Conservation (phyloP, 23 red algal genomes). For the Gracilaria vermiculophylla region DNA sequence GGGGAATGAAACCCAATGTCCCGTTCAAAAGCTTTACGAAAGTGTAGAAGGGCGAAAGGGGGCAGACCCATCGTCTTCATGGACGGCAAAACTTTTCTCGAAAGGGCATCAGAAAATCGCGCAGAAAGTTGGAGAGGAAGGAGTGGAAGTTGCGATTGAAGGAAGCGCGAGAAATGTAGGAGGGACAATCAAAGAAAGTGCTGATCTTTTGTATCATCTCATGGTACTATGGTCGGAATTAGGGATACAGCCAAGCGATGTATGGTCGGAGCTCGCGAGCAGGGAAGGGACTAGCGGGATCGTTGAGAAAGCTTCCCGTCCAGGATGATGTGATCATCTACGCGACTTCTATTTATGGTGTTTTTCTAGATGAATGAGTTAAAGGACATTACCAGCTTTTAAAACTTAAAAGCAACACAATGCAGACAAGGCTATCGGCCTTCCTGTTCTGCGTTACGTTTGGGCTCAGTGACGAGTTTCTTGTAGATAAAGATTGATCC, state of each 20-base stretch:
- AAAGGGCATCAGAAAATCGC: slow-evolving; percentile 76
- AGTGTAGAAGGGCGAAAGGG: slow-evolving; percentile 66
- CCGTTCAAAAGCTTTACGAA: slow-evolving; percentile 75
- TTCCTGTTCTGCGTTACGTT: no score
- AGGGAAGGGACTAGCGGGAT: slow-evolving; percentile 84
- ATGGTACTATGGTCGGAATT: slow-evolving; percentile 87
- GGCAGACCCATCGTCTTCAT: slow-evolving; percentile 65
- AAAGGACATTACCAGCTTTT: no score
- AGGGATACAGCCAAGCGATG: slow-evolving; percentile 67
- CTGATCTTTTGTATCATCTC: slow-evolving; percentile 98
- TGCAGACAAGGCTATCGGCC: no score
- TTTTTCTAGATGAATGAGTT: no score
- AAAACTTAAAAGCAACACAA: no score
- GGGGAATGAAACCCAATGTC: neutral
- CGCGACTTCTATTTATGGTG: no score
- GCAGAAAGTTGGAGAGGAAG: slow-evolving; percentile 99
- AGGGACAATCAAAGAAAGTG: slow-evolving; percentile 88
- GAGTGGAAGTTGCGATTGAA: slow-evolving; percentile 88
- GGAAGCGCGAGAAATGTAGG: slow-evolving; percentile 37
- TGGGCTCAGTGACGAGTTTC: no score
- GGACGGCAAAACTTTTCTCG: slow-evolving; percentile 93
- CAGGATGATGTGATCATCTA: neutral
- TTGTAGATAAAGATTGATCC: no score
- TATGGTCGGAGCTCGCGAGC: slow-evolving; percentile 71
- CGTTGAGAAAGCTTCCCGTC: slow-evolving; percentile 71